Base-by-base conservation (phyloP, 2,329 filamentous ascomycete genomes). In the Apiospora malaysiana region DNA sequence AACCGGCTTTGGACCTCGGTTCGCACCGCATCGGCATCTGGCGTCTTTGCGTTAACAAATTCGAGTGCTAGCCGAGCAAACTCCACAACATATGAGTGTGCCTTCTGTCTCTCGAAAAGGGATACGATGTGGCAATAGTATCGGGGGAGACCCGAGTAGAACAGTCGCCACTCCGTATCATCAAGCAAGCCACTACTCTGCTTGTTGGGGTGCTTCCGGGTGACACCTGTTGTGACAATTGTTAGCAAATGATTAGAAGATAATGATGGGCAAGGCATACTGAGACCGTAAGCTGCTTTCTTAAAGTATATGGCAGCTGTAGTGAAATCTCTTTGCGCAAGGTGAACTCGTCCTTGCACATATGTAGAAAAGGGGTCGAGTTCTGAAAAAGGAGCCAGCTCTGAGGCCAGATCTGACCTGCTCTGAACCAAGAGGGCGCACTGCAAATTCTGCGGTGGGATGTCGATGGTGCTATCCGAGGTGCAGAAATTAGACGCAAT, bases 111-210 rank as follows among this genome's bases (percentile, higher is more conserved):
- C 79, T 98, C 95, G 78, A 93, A 98, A 1, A 99, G 86, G 25
- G 90, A 87, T 16, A 95, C 88, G 68, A 98, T 89, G 79, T 99
- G 96, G 56, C 92, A 90, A 80, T 97, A 97, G 82, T 98, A 99
- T 73, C 89, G 91, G 6, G 94, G 88, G 51, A 95, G 86, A 1
- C 95, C 96, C 70, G 89, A 89, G 78, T 94, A 88, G 32, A 92
- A 81, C 7, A 89, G 81, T 45, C 87, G 88, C 85, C 91, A 92
- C 74, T 97, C 94, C 2, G 91, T 90, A 32, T 94, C 90, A 69
- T 93, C 91, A 27, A 98, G 86, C 18, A 97, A 87, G 10, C 90
- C 89, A 59, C 87, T 85, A 76, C 88, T 91, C 73, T 90, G 88
- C 23, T 85, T 84, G 67, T 88, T 84, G 2, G 82, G 77, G 63